These are phyloP conservation scores for Helichrysum umbraculigerum DNA, from an alignment of 129 eudicot species.

Conservation along the genomic window DNA sequence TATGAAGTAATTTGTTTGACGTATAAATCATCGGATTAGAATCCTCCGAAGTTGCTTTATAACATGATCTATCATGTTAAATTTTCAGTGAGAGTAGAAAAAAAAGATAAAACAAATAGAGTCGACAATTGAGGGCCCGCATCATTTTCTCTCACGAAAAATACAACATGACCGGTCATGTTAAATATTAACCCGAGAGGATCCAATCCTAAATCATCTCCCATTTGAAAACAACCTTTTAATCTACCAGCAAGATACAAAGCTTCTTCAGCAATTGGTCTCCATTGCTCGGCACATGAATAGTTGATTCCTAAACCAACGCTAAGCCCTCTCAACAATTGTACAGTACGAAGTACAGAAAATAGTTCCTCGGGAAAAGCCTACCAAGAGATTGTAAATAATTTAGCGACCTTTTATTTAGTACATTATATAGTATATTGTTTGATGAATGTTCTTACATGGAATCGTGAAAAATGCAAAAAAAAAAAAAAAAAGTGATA, in stretches of 20 bases:
- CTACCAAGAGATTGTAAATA: slow-evolving; percentile 29
- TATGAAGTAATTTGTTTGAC: background rate
- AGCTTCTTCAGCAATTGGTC: slow-evolving; percentile 96
- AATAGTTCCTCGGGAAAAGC: slow-evolving; percentile 95
- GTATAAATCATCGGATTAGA: background rate
- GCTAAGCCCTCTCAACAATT: slow-evolving; percentile 88
- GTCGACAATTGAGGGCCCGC: too few relatives aligned
- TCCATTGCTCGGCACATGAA: slow-evolving; percentile 93
- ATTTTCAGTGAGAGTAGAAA: too few relatives aligned
- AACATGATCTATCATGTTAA: too few relatives aligned
- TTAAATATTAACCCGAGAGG: too few relatives aligned
- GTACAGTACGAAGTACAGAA: slow-evolving; percentile 92
- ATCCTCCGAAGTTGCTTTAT: too few relatives aligned
- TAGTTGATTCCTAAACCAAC: slow-evolving; percentile 85
- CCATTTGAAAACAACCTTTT: slow-evolving; percentile 44
- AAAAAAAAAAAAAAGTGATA: too few relatives aligned
- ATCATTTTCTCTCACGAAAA: too few relatives aligned
- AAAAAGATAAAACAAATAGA: too few relatives aligned
- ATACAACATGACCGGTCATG: too few relatives aligned
- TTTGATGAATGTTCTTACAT: background rate
- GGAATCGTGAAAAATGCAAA: background rate
- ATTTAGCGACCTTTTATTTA: background rate
- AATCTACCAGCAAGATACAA: slow-evolving; percentile 73
- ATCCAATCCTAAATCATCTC: background rate
- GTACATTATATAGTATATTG: background rate